phyloP scores from a whole-genome alignment of 2,329 filamentous ascomycete species.

The Ophiostoma australiae region DNA sequence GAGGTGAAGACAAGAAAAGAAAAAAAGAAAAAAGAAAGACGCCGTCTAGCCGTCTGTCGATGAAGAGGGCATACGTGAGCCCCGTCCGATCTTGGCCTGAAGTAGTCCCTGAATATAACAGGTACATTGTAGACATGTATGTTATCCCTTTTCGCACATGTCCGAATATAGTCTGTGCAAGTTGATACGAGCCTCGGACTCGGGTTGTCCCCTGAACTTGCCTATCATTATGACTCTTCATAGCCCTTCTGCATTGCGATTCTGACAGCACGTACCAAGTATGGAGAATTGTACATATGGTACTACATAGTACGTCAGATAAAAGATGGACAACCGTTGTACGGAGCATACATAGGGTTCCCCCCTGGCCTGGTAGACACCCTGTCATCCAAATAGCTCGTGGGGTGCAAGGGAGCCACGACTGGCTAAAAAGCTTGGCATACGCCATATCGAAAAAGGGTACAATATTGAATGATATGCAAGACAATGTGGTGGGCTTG shows the following conservation, averaged over 20 bases:
- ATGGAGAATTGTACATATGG: not conserved
- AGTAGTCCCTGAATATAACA: not conserved
- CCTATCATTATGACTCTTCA: not conserved
- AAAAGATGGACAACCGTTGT: not conserved
- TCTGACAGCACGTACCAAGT: not conserved
- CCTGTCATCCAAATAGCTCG: slow-evolving; percentile 16
- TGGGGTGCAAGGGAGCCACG: slow-evolving; percentile 17
- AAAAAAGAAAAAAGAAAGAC: not conserved
- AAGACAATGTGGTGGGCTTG: not conserved
- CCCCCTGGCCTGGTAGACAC: not conserved
- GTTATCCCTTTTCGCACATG: not conserved
- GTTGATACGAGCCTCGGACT: not conserved
- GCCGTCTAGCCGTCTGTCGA: not conserved
- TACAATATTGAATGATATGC: slow-evolving; percentile 3
- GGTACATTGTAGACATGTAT: no score
- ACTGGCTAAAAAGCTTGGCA: slow-evolving; percentile 27
- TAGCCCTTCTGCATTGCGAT: not conserved
- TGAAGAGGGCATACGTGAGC: not conserved
- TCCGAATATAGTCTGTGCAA: not conserved
- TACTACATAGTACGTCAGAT: not conserved
- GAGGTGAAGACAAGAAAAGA: no score
- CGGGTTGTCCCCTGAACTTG: no score
- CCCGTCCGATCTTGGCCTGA: not conserved
- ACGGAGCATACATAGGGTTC: no score
- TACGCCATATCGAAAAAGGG: slow-evolving; percentile 24